Base-by-base conservation (phyloP, 2,329 filamentous ascomycete genomes). In the Cladosporium phlei region DNA sequence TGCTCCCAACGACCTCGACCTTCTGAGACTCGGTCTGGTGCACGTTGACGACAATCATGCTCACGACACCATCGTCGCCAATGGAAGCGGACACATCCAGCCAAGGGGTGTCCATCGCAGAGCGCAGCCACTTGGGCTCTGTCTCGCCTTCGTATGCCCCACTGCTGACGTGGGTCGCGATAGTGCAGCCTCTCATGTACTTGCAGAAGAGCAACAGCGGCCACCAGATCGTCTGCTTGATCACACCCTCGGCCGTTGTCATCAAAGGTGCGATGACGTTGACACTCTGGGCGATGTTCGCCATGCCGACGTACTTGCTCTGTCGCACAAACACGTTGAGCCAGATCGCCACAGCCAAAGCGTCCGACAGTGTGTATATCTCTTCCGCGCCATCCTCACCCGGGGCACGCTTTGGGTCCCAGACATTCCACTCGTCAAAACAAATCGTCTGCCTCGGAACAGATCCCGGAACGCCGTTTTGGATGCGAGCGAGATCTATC, bases 361-460 rank as follows among this genome's bases (percentile, higher is more conserved):
- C 84, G 55, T 89, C 85, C 0, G 82, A 86, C 6, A 89, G 75
- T 0, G 82, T 88, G 68, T 89, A 87, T 57, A 66, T 70, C 61
- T 89, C 85, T 66, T 89, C 85, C 5, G 82, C 86, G 12, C 86
- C 86, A 50, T 77, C 64, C 56, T 85, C 80, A 12, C 86, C 86
- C 0, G 83, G 83, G 0, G 85, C 85, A 7, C 85, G 78, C 44
- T 75, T 71, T 0, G 84, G 83, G 56, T 88, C 84, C 85, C 85
- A 90, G 7, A 89, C 85, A 62, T 89, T 90, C 86, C 86, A 89
- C 66, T 89, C 85, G 61, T 90, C 86, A 61, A 89, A 89, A 71
- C 85, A 89, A 62, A 90, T 87, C 42, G 76, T 83, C 37, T 80
- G 83, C 3, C 76, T 70, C 3, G 78, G 76, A n/a, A 82, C 77